Base-by-base conservation (phyloP, 1,284 basidiomycete genomes). In the Sanghuangporus sanghuang region DNA sequence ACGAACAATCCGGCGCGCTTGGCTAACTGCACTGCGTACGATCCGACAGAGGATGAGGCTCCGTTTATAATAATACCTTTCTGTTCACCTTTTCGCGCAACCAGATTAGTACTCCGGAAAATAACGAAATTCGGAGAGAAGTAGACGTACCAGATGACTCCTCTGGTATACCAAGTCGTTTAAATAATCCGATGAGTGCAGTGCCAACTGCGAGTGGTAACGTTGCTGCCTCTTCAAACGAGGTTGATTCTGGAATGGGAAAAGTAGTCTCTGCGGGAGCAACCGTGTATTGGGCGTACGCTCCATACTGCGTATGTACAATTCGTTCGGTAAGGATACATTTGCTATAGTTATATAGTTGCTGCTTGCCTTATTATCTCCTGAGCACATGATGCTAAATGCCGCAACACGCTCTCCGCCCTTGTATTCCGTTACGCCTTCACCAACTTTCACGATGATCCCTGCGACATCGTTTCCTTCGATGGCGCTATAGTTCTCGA, bases 151-250 rank as follows among this genome's bases (percentile, higher is more conserved):
- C 57, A 18, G 60, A 66, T 2, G 62, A 53, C 1, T 55, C 39
- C 36, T 60, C 54, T 44, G 71, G 71, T 0, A 73, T 53, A 1
- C 63, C 60, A 11, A 74, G 68, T 42, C 66, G 66, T 53, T 65
- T 66, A 61, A 70, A 73, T 21, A 74, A 66, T 2, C 72, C 75
- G 27, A 74, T 69, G 14, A 69, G 70, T 8, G 75, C 75, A 5
- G 75, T 76, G 66, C 70, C 70, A 59, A 71, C 67, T 5, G 73
- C 72, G 12, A 75, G 69, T 2, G 74, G 74, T 0, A 75, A 55
- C 0, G 73, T 73, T 6, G 71, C 67, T 0, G 73, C 75, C 11
- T 74, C 69, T 49, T 76, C 75, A 59, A 75, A 71, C 1, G 71
- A 64, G 8, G 52, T 52, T 11, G 42, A 44, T 3, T 57, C 60